These are phyloP conservation scores for Fusarium staphyleae DNA, from an alignment of 2,329 filamentous ascomycete genomes.

Conservation along the genomic window DNA sequence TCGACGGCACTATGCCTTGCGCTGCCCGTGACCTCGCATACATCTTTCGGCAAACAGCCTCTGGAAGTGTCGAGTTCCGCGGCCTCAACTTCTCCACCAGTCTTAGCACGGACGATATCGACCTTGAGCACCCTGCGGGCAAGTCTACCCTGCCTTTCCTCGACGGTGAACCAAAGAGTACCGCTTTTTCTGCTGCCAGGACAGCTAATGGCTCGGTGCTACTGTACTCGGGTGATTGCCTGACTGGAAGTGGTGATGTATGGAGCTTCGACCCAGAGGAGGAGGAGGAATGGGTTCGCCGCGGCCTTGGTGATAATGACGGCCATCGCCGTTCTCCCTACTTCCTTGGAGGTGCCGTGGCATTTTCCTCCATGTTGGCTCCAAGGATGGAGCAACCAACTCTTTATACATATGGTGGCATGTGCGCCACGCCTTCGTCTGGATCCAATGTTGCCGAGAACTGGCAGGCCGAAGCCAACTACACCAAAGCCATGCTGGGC, in stretches of 20 bases:
- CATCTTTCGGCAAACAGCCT: constrained; percentile 67
- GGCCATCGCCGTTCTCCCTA: constrained; percentile 49
- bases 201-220: constrained; percentile 73
- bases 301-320: constrained; percentile 29
- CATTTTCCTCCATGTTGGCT: constrained; percentile 70
- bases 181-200: constrained; percentile 72
- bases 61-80: constrained; percentile 59
- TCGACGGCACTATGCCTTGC: constrained; percentile 50
- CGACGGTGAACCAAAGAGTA: constrained; percentile 51
- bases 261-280: constrained; percentile 66
- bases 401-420: constrained; percentile 84
- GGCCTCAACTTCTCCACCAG: constrained; percentile 70
- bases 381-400: constrained; percentile 60
- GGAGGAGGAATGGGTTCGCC: constrained; percentile 34
- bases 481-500: constrained; percentile 80
- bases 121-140: constrained; percentile 59
- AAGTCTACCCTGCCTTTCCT: constrained; percentile 68
- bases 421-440: constrained; percentile 71
- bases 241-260: constrained; percentile 60
- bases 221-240: constrained; percentile 78
- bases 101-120: constrained; percentile 55
- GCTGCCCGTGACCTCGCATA: constrained; percentile 64
- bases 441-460: constrained; percentile 47
- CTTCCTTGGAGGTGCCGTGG: constrained; percentile 64
- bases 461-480: constrained; percentile 75